Conservation (phyloP, 1,284 basidiomycete species). For the Austroboletus rostrupii region DNA sequence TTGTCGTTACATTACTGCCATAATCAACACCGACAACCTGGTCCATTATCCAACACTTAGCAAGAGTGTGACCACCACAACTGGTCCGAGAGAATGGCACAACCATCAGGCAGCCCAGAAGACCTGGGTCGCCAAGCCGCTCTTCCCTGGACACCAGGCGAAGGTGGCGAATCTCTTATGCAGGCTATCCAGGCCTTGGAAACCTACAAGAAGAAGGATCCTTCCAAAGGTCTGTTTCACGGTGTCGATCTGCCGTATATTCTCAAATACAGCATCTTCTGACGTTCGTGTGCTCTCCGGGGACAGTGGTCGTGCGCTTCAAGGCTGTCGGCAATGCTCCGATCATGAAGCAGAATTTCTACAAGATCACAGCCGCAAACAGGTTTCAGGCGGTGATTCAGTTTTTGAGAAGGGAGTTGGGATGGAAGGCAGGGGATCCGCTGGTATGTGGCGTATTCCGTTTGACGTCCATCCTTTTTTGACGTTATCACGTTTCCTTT, state of each 20-base stretch:
- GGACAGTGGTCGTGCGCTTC: conserved; percentile 90
- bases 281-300: not conserved
- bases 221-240: conserved; percentile 62
- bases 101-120: conserved; percentile 39
- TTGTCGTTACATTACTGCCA: too few relatives aligned
- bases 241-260: too few relatives aligned
- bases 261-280: too few relatives aligned
- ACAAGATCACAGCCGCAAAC: conserved; percentile 95
- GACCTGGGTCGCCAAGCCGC: conserved; percentile 37
- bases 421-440: conserved; percentile 84
- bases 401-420: conserved; percentile 87
- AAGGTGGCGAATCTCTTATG: conserved; percentile 41
- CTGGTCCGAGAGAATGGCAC: conserved; percentile 25
- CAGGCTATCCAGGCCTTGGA: conserved; percentile 72
- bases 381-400: conserved; percentile 94
- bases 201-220: conserved; percentile 80
- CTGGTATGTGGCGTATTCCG: conserved; percentile 54
- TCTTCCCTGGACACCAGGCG: conserved; percentile 44
- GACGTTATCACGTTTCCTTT: not conserved
- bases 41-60: not conserved
- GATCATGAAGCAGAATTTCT: conserved; percentile 98
- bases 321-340: conserved; percentile 98
- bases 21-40: too few relatives aligned
- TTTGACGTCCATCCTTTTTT: too few relatives aligned
- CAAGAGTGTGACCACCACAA: conserved; percentile 10